These are phyloP conservation scores for Capsella rubella DNA, from an alignment of 441 rosid species.

Conservation along the genomic window DNA sequence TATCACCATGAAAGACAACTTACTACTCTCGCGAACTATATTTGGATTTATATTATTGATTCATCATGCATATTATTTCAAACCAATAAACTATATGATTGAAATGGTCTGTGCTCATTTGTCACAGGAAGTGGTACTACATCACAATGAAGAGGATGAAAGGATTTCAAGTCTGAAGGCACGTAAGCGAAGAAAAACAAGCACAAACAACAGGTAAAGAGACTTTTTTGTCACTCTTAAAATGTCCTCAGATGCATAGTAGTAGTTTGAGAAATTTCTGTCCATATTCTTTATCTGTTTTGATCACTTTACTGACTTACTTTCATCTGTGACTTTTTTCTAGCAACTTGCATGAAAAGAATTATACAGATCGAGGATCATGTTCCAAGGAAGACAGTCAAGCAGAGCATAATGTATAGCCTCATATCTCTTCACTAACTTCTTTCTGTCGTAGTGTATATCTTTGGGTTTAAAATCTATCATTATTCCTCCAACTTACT, in stretches of 20 bases:
- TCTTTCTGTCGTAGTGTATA: conserved; percentile 8
- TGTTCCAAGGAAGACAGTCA: conserved; percentile 46
- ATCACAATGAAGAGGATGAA: conserved; percentile 46
- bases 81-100: neutral
- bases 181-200: conserved; percentile 54
- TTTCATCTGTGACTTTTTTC: conserved; percentile 33
- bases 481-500: conserved; percentile 18
- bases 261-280: conserved; percentile 16
- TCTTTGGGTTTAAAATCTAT: neutral
- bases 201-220: conserved; percentile 51
- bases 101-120: conserved; percentile 29
- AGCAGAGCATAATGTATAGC: conserved; percentile 49
- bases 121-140: conserved; percentile 51
- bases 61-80: conserved; percentile 11
- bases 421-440: conserved; percentile 34
- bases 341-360: conserved; percentile 47
- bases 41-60: neutral
- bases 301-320: conserved; percentile 21
- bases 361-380: conserved; percentile 40
- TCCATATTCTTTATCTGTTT: neutral
- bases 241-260: neutral
- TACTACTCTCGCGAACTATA: neutral
- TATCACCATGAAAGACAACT: neutral
- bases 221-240: conserved; percentile 13
- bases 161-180: conserved; percentile 43